Evolutionary conservation across 108 stramenopile species (phyloP), one percentile per base, ranked within the genome.

Genomic region (Nannochloropsis oceanica): DNA sequence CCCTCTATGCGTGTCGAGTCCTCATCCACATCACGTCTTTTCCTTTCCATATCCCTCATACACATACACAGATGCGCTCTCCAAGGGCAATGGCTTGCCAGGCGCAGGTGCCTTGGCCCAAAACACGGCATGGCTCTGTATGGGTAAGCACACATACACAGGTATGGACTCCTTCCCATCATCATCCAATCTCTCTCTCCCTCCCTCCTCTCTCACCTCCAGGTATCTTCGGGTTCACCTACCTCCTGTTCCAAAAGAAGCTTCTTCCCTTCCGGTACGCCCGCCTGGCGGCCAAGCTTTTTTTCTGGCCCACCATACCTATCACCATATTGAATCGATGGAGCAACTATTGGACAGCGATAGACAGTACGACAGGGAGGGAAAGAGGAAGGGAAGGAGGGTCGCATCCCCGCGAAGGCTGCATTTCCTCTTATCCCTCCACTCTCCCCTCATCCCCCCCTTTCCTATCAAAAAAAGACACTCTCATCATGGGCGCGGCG

Each of bases 321-420:
- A 86, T 89, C 27, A 89, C 88, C 44, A 34, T 88, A 34, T 34
- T 88, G 27, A 81, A 34, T n/a, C 43, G 84, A 13, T 88, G 85
- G 85, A 44, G 84, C n/a, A 89, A 89, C 43, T 89, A 89, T 82
- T 89, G 87, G 87, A 89, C 88, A 13, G 43, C 43, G 84, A 89
- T 89, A 82, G 88, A 87, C 42, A 87, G 87, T 84, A 50, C 80
- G 87, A n/a, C 0, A 73, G 59, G 59, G 7, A 1, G 59, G 59
- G 59, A 73, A n/a, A 8, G 59, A 73, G 59, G 59, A 8, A 73
- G 59, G 59, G 59, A 73, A n/a, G 59, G 59, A 73, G 59, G 59
- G 59, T 2, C 5, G n/a, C 59, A 73, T 8, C 59, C n/a, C 0
- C n/a, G 59, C 59, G 34, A 5, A 5, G 34, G 34, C 34, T 34